Percentiles rank a stretch among this genome's conserved stretches.
These are phyloP conservation scores for Sequoiadendron giganteum DNA, from an alignment of 75 land plant species.

Conservation along the genomic window DNA sequence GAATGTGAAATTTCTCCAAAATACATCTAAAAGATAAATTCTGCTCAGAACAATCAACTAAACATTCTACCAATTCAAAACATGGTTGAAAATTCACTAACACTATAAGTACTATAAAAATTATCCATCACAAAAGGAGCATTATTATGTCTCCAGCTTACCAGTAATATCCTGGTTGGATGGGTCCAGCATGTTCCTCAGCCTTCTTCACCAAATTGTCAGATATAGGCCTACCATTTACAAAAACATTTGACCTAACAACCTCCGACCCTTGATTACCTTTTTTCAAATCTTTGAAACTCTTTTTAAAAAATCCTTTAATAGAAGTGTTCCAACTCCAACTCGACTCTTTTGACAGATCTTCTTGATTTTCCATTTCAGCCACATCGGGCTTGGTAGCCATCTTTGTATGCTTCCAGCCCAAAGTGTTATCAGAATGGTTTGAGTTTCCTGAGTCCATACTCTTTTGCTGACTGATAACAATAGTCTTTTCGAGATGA, in stretches of 20 bases:
- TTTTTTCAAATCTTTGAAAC: slow-evolving; percentile 31
- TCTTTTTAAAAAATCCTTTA: slow-evolving; percentile 48
- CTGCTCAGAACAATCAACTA: neutral
- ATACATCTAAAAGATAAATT: neutral
- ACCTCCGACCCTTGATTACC: slow-evolving; percentile 20
- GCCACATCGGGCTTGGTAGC: slow-evolving; percentile 31
- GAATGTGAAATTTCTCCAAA: neutral
- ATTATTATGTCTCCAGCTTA: slow-evolving; percentile 20
- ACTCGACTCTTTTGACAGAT: slow-evolving; percentile 13
- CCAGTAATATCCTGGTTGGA: slow-evolving; percentile 93
- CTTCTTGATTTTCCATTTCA: slow-evolving; percentile 31
- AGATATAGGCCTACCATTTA: slow-evolving; percentile 75
- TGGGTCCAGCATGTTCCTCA: slow-evolving; percentile 82
- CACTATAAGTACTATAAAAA: neutral
- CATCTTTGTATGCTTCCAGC: slow-evolving; percentile 33
- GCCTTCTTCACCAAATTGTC: slow-evolving; percentile 66
- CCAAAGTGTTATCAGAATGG: neutral
- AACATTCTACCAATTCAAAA: neutral
- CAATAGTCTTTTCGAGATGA: slow-evolving; percentile 21
- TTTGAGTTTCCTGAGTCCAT: slow-evolving; percentile 14
- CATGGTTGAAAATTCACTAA: neutral
- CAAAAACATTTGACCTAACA: slow-evolving; percentile 34
- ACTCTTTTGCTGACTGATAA: slow-evolving; percentile 36
- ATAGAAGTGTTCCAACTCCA: slow-evolving; percentile 46
- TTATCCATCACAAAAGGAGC: neutral